Conservation (phyloP, 768 basidiomycete genomes). For the Lepiota venenata region DNA sequence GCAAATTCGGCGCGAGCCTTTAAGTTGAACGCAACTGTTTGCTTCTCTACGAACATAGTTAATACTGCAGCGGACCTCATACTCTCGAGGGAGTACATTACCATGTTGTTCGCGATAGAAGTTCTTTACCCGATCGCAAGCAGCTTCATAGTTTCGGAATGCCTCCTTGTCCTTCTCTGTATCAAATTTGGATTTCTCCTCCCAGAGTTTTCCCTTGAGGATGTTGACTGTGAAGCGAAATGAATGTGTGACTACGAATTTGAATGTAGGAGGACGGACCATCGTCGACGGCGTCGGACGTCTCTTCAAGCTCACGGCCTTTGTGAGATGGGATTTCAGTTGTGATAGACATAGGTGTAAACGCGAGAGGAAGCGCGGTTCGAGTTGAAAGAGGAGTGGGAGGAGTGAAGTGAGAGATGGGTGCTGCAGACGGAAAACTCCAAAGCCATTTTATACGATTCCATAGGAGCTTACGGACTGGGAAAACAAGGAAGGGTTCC, state of each 20-base stretch:
- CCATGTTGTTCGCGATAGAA: constrained; percentile 83
- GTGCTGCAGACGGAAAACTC: neutral
- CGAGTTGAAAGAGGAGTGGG: neutral
- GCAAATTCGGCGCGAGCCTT: constrained; percentile 74
- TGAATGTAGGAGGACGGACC: constrained; percentile 23
- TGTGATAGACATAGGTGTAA: constrained; percentile 21
- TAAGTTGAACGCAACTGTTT: constrained; percentile 84
- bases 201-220: constrained; percentile 59
- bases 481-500: neutral
- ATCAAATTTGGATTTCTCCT: constrained; percentile 56
- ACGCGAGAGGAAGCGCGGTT: neutral
- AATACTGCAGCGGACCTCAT: neutral
- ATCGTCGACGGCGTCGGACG: constrained; percentile 47
- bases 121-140: constrained; percentile 73
- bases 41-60: constrained; percentile 54
- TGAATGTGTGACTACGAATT: neutral
- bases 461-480: neutral
- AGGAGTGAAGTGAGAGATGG: neutral
- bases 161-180: constrained; percentile 58
- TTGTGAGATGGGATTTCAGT: constrained; percentile 16
- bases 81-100: constrained; percentile 20
- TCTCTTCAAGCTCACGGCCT: constrained; percentile 37
- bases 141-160: constrained; percentile 72
- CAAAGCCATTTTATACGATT: constrained; percentile 1
- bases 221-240: constrained; percentile 52